Conservation (phyloP, 345 rosid species). For the Pistacia vera region DNA sequence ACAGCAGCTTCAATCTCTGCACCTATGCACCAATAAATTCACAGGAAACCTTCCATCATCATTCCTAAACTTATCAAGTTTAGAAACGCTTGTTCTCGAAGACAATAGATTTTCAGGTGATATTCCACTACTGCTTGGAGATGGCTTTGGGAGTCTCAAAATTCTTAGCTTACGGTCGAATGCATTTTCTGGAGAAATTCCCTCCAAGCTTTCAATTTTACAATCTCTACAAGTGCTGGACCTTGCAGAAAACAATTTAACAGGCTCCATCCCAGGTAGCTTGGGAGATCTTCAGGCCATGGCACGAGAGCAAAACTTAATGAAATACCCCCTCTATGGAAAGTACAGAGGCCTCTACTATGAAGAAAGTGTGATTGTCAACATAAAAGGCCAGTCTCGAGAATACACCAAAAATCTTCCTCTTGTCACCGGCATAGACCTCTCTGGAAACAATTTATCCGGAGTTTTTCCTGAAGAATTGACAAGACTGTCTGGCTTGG, state of each 20-base stretch:
- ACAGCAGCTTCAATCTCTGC: constrained; percentile 26
- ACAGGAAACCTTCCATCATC: constrained; percentile 33
- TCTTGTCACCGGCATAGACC: constrained; percentile 48
- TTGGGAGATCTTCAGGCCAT: constrained; percentile 45
- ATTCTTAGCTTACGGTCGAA: constrained; percentile 31
- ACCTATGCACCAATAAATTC: constrained; percentile 33
- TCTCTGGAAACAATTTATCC: constrained; percentile 34
- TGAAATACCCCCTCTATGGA: constrained; percentile 35
- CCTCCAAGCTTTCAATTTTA: constrained; percentile 26
- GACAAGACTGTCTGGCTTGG: constrained; percentile 35
- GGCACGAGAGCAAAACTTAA: constrained; percentile 26
- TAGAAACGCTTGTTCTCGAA: constrained; percentile 42
- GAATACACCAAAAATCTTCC: constrained; percentile 46
- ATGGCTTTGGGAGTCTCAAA: constrained; percentile 25
- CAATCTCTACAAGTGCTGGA: constrained; percentile 46
- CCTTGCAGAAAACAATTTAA: constrained; percentile 43
- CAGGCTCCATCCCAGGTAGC: constrained; percentile 38
- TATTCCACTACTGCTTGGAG: constrained; percentile 39
- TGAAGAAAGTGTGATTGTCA: constrained; percentile 30
- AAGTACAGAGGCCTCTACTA: constrained; percentile 30
- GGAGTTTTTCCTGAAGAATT: constrained; percentile 45
- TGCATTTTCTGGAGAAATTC: constrained; percentile 38
- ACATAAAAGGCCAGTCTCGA: not conserved
- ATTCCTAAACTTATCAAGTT: constrained; percentile 32
- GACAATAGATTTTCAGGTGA: constrained; percentile 33